These are phyloP conservation scores for Candida broadrunensis DNA, from an alignment of 805 yeast species.

Conservation along the genomic window DNA sequence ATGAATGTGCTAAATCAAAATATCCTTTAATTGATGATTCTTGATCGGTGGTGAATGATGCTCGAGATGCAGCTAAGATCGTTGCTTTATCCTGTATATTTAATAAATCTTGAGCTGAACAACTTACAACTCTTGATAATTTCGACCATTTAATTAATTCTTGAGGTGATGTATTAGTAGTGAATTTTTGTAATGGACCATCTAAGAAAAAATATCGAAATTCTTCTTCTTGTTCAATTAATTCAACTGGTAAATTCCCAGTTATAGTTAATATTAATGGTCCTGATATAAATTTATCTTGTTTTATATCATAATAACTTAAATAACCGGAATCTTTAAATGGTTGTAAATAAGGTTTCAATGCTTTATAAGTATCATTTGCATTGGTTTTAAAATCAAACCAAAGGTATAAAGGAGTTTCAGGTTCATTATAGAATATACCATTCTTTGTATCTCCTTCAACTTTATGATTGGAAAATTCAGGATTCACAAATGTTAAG, in stretches of 20 bases:
- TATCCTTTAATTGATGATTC: constrained; percentile 16
- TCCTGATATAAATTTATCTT: constrained; percentile 36
- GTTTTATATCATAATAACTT: constrained; percentile 42
- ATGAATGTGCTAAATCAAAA: constrained; percentile 45
- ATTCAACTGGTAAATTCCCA: constrained; percentile 56
- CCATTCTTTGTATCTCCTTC: constrained; percentile 20
- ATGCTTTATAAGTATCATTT: constrained; percentile 40
- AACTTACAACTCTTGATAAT: constrained; percentile 41
- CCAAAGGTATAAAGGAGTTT: constrained; percentile 55
- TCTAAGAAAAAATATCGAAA: constrained; percentile 47
- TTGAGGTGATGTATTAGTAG: constrained; percentile 15
- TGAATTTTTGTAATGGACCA: constrained; percentile 44
- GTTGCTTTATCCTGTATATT: constrained; percentile 7
- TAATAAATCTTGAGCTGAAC: constrained; percentile 34
- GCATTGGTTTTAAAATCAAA: constrained; percentile 64
- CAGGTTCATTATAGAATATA: constrained; percentile 42
- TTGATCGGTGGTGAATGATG: constrained; percentile 30
- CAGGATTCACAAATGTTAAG: constrained; percentile 47
- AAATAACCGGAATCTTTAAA: constrained; percentile 49
- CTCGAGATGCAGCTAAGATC: constrained; percentile 10
- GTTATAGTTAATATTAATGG: constrained; percentile 65
- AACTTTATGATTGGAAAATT: constrained; percentile 3
- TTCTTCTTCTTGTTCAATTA: constrained; percentile 17
- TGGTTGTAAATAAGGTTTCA: constrained; percentile 45
- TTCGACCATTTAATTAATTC: constrained; percentile 20